Percentiles rank a stretch among this genome's conserved stretches.
Evolutionary conservation across 2,329 filamentous ascomycete genomes (phyloP).

Genomic region (Epichloe coenophiala): DNA sequence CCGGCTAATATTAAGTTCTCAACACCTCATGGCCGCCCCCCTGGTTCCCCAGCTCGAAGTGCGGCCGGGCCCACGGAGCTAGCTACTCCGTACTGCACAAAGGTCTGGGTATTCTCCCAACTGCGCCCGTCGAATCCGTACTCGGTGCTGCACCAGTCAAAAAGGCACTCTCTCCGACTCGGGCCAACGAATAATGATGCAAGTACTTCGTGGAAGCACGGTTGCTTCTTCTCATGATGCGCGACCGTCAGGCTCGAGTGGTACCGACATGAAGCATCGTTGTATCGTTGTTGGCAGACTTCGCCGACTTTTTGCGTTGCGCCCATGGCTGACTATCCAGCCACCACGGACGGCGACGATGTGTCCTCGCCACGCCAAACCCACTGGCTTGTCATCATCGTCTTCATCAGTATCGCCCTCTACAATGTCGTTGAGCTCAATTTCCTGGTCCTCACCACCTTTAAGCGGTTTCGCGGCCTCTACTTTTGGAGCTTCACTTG

Average conservation of each 20-base stretch:
- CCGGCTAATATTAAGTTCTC: no score
- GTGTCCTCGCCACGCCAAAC: neutral
- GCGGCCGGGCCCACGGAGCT: no score
- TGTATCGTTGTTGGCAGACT: neutral
- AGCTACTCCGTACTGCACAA: no score
- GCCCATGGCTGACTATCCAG: neutral
- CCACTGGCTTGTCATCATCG: slow-evolving; percentile 6
- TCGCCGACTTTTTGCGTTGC: neutral
- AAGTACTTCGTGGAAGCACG: neutral
- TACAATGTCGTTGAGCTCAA: slow-evolving; percentile 17
- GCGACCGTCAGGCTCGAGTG: neutral
- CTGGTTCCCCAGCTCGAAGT: neutral
- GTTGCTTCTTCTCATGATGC: neutral
- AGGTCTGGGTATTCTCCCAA: no score
- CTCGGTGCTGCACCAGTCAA: no score
- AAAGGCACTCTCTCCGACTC: no score
- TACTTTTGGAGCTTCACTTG: slow-evolving; percentile 21
- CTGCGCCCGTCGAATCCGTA: no score
- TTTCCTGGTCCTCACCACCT: slow-evolving; percentile 15
- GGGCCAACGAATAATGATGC: no score
- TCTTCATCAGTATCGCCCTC: slow-evolving; percentile 13
- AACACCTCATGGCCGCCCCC: neutral
- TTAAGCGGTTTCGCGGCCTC: slow-evolving; percentile 14
- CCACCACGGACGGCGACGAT: neutral
- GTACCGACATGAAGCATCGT: neutral